A percentile compares a stretch with the other conserved stretches of the same genome.
phyloP scores from a whole-genome alignment of 257 asterid species.

The Gentiana dahurica region DNA sequence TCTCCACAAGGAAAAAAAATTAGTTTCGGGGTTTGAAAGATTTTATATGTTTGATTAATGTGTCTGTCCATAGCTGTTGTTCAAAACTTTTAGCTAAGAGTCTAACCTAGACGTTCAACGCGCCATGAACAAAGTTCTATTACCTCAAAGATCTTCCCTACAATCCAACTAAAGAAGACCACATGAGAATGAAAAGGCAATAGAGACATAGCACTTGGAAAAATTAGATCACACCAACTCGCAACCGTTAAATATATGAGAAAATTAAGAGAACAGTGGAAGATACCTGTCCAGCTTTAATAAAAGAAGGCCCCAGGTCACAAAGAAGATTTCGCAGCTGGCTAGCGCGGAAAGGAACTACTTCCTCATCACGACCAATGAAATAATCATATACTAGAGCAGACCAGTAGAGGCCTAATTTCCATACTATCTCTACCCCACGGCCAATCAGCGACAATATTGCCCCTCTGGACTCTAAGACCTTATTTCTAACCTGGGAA shows the following conservation, averaged over 20 bases:
- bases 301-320: constrained; percentile 96
- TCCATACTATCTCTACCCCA: constrained; percentile 95
- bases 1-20: background rate
- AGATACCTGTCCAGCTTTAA: constrained; percentile 99
- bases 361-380: constrained; percentile 96
- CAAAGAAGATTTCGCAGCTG: constrained; percentile 90
- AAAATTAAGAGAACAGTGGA: constrained; percentile 1
- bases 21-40: too few species aligned
- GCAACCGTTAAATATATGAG: too few species aligned
- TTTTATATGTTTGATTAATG: too few species aligned
- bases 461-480: constrained; percentile 84
- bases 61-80: too few species aligned
- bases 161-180: background rate
- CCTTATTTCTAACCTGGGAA: constrained; percentile 73
- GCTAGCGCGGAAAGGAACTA: constrained; percentile 96
- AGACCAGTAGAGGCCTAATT: constrained; percentile 89
- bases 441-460: constrained; percentile 75
- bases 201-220: background rate
- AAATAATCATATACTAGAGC: constrained; percentile 62
- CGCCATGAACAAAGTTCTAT: too few species aligned
- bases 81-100: too few species aligned
- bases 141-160: too few species aligned
- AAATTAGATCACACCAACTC: background rate
- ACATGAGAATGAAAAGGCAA: background rate
- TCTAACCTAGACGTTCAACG: too few species aligned